Evolutionary conservation across 1,284 basidiomycete genomes (phyloP).

Genomic region (Mycena sp.): DNA sequence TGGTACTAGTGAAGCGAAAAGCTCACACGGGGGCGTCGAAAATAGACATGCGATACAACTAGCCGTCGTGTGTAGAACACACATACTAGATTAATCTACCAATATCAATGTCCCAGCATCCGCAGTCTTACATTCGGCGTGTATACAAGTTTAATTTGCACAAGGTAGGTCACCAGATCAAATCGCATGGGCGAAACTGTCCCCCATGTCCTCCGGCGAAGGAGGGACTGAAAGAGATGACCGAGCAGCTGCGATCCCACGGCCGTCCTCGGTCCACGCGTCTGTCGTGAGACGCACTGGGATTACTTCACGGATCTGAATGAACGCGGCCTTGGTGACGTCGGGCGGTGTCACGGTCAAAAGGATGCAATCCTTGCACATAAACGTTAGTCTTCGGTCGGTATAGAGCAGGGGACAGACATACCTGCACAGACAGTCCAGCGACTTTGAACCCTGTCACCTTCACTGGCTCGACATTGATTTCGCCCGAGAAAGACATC

Average conservation of each 20-base stretch:
- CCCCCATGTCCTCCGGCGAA: slow-evolving; percentile 19
- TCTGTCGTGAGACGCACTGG: slow-evolving; percentile 77
- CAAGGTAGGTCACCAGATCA: neutral
- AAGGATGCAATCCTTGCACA: slow-evolving; percentile 66
- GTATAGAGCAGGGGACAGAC: slow-evolving; percentile 4
- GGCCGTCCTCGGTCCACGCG: slow-evolving; percentile 43
- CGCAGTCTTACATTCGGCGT: too few relatives aligned
- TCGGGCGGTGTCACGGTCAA: slow-evolving; percentile 68
- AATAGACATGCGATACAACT: too few relatives aligned
- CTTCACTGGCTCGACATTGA: slow-evolving; percentile 59
- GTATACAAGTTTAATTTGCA: too few relatives aligned
- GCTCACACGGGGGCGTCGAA: too few relatives aligned
- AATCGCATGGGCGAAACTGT: slow-evolving; percentile 6
- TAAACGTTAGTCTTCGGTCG: neutral
- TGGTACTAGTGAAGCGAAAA: slow-evolving; percentile 68
- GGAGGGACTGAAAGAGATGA: slow-evolving; percentile 16
- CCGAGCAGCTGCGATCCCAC: slow-evolving; percentile 4
- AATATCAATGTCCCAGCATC: too few relatives aligned
- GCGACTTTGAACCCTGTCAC: slow-evolving; percentile 70
- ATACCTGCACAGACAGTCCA: slow-evolving; percentile 71
- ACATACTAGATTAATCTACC: too few relatives aligned
- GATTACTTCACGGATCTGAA: slow-evolving; percentile 64
- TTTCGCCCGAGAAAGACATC: slow-evolving; percentile 69
- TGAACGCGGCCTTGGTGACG: slow-evolving; percentile 61
- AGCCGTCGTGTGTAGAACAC: too few relatives aligned